Base-by-base conservation (phyloP, 306 rosid species). In the cucumber (Cucumis sativus) region DNA sequence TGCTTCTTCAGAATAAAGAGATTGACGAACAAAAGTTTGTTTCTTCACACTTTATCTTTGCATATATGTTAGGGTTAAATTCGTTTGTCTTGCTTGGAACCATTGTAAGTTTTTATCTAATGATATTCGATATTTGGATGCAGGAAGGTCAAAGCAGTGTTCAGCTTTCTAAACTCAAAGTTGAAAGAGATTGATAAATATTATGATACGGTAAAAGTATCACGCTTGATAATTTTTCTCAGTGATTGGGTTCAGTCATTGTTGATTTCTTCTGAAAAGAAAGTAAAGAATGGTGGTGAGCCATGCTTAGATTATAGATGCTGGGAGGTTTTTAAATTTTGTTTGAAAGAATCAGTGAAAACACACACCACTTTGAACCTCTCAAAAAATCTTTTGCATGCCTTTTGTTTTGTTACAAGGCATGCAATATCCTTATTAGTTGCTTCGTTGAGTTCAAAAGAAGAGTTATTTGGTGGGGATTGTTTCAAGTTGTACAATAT, bases 301-400 rank as follows among this genome's bases (percentile, higher is more conserved):
- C 81, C 93, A 8, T 88, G 71, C 79, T 84, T 89, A 85, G 98
- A 95, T 84, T 40, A 81, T 67, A 87, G 90, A 78, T 92, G 93
- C 85, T 95, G 97, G 98, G 91, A 80, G 82, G 82, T 92, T 81
- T 90, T 90, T 79, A 89, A 85, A 72, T 92, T 92, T 76, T 94
- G 97, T 76, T 86, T 92, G 91, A 80, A 85, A 78, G 88, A 87
- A 80, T 92, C 98, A 43, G 70, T 82, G 80, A 89, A 82, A 76
- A 72, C 84, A 35, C 68, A 20, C 35, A 81, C 84, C 70, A 76
- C 96, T 47, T 82, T 92, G 82, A 92, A 72, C 77, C 83, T 92
- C 77, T 84, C 92, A 0, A 83, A 86, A 82, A 85, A 90, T 77
- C 91, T 95, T 40, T 80, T 95, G 58, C 80, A 78, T 51, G 87